A percentile compares a stretch with the other conserved stretches of the same genome.
Conservation (phyloP, 257 asterid genomes). For the Anisodus acutangulus region DNA sequence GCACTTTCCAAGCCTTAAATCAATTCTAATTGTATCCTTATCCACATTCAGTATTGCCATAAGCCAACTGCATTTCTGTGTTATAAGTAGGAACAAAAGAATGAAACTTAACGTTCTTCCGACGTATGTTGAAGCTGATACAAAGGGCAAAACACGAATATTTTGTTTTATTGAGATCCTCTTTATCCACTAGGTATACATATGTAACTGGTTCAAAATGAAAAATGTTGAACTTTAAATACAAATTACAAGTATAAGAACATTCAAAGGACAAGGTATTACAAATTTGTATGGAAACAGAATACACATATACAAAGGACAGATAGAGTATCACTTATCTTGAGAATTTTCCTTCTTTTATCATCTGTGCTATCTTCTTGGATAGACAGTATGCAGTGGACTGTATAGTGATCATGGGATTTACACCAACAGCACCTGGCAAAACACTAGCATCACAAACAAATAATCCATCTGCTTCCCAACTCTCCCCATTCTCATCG, state of each 20-base stretch:
- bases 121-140: neutral
- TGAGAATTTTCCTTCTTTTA: slow-evolving; percentile 41
- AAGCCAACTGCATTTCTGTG: neutral
- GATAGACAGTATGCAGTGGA: slow-evolving; percentile 71
- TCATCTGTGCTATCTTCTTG: slow-evolving; percentile 50
- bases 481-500: slow-evolving; percentile 85
- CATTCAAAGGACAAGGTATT: neutral
- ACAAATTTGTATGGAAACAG: neutral
- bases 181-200: slow-evolving; percentile 12
- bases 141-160: slow-evolving; percentile 1
- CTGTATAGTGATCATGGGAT: slow-evolving; percentile 92
- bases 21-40: neutral
- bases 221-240: neutral
- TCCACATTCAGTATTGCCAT: neutral
- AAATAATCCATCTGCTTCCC: slow-evolving; percentile 83
- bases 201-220: neutral
- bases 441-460: slow-evolving; percentile 89
- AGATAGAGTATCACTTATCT: neutral
- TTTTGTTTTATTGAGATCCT: slow-evolving; percentile 6
- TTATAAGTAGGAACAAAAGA: neutral
- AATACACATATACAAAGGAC: neutral
- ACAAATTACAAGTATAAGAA: neutral
- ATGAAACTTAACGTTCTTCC: neutral
- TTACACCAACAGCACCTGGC: slow-evolving; percentile 82
- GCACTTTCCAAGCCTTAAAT: neutral